Evolutionary conservation across 768 basidiomycete genomes (phyloP).

Genomic region (Pisolithus sp.): DNA sequence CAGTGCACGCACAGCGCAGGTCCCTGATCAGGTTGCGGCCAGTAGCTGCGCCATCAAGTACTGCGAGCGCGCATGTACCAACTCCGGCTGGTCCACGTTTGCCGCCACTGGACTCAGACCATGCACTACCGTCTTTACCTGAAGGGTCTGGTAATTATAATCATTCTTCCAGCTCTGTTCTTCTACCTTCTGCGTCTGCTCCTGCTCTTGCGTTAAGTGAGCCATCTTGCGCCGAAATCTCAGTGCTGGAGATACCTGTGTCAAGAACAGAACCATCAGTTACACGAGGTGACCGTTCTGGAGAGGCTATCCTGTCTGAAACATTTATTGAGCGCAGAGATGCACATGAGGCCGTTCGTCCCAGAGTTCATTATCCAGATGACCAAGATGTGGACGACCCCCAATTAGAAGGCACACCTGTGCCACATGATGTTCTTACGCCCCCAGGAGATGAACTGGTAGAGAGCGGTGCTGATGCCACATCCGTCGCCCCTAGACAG

Average conservation of each 20-base stretch:
- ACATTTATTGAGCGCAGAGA: conserved; percentile 9
- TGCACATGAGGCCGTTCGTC: conserved; percentile 5
- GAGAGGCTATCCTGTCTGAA: conserved; percentile 2
- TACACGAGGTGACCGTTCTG: conserved; percentile 4
- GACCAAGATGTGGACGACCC: conserved; percentile 1
- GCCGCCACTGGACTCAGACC: neutral
- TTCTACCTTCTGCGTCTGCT: conserved; percentile 12
- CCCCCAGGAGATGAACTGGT: conserved; percentile 50
- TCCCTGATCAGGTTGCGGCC: conserved; percentile 13
- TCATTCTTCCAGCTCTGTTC: conserved; percentile 19
- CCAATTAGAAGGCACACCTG: conserved; percentile 31
- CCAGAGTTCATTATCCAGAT: conserved; percentile 13
- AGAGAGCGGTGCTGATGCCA: conserved; percentile 61
- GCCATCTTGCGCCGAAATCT: conserved; percentile 4
- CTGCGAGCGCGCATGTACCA: conserved; percentile 18
- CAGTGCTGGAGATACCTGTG: conserved; percentile 16
- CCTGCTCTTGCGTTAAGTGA: conserved; percentile 8
- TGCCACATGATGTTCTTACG: conserved; percentile 63
- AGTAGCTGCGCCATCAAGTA: conserved; percentile 15
- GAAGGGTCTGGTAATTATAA: conserved; percentile 6
- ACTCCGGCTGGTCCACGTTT: conserved; percentile 9
- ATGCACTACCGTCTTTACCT: conserved; percentile 8
- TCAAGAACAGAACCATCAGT: conserved; percentile 12
- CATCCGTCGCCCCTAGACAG: conserved; percentile 21
- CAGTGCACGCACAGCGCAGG: conserved; percentile 2